Evolutionary conservation across 2,329 filamentous ascomycete genomes (phyloP).

Genomic region (Penicillium griseofulvum): DNA sequence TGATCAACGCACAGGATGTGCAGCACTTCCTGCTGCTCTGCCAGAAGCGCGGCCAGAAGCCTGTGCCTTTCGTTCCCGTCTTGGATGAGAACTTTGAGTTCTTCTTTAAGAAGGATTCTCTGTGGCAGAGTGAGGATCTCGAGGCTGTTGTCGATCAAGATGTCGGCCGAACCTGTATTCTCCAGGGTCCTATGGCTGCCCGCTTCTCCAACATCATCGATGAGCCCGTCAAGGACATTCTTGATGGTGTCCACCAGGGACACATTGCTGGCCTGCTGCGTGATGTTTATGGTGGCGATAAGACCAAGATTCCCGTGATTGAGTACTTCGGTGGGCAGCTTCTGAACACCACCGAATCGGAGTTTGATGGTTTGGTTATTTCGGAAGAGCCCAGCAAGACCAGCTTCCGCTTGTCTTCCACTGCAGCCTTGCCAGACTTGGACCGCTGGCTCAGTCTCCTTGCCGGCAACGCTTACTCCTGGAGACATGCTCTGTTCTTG

Average conservation of each 20-base stretch:
- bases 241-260: slow-evolving; percentile 82
- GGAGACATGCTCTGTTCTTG: slow-evolving; percentile 91
- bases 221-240: slow-evolving; percentile 91
- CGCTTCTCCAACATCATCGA: slow-evolving; percentile 87
- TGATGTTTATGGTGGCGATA: slow-evolving; percentile 76
- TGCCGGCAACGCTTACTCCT: slow-evolving; percentile 80
- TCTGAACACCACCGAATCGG: slow-evolving; percentile 67
- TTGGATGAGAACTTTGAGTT: slow-evolving; percentile 97
- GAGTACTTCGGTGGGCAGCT: slow-evolving; percentile 94
- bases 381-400: slow-evolving; percentile 76
- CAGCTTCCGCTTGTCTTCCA: slow-evolving; percentile 77
- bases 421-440: slow-evolving; percentile 69
- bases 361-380: slow-evolving; percentile 82
- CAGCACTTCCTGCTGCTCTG: slow-evolving; percentile 95
- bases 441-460: slow-evolving; percentile 87
- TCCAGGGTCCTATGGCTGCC: slow-evolving; percentile 90
- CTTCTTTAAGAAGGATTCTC: slow-evolving; percentile 99
- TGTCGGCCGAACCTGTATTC: slow-evolving; percentile 90
- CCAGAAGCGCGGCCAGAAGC: slow-evolving; percentile 89
- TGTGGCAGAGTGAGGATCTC: slow-evolving; percentile 98
- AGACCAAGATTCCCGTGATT: slow-evolving; percentile 72
- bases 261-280: slow-evolving; percentile 78
- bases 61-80: slow-evolving; percentile 91
- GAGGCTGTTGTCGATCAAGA: slow-evolving; percentile 95
- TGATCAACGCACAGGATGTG: slow-evolving; percentile 97